Conservation (phyloP, 78 protist genomes). For the Chrysochromulina parva region DNA sequence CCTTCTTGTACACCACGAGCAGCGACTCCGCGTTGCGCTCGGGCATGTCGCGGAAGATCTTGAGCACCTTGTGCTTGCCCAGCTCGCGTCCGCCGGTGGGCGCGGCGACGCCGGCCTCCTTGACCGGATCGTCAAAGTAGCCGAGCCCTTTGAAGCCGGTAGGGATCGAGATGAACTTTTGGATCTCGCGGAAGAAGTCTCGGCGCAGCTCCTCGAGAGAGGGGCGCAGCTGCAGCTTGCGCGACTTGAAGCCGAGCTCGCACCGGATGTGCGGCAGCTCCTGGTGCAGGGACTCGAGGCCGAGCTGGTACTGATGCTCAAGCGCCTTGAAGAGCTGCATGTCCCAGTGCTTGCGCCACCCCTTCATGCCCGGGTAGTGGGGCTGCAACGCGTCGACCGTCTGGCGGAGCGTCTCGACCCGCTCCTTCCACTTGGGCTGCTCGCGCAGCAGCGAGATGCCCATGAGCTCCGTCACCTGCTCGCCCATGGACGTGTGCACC, state of each 20-base stretch:
- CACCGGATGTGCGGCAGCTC: conserved; percentile 48
- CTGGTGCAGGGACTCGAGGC: conserved; percentile 67
- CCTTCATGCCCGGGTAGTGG: conserved; percentile 13
- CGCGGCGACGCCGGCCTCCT: neutral
- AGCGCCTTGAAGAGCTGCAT: conserved; percentile 82
- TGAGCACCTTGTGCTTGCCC: conserved; percentile 15
- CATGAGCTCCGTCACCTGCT: conserved; percentile 37
- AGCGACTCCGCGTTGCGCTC: conserved; percentile 56
- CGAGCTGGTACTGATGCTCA: conserved; percentile 63
- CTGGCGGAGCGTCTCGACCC: conserved; percentile 45
- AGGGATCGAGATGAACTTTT: conserved; percentile 68
- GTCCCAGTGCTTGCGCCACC: conserved; percentile 81
- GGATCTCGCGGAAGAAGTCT: conserved; percentile 58
- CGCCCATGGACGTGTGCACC: conserved; percentile 46
- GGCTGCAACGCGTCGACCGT: neutral
- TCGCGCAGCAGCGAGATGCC: conserved; percentile 42
- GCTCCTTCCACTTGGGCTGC: conserved; percentile 56
- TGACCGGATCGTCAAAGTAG: neutral
- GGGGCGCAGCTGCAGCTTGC: conserved; percentile 54
- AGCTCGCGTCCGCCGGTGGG: no score
- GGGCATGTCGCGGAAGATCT: conserved; percentile 51
- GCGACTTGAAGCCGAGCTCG: conserved; percentile 43
- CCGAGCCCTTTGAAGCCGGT: conserved; percentile 55
- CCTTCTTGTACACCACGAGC: conserved; percentile 40
- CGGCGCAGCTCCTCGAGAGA: conserved; percentile 69